Evolutionary conservation across 2,329 filamentous ascomycete genomes (phyloP).

Genomic region (Ophiocordyceps camponoti-leonardi): DNA sequence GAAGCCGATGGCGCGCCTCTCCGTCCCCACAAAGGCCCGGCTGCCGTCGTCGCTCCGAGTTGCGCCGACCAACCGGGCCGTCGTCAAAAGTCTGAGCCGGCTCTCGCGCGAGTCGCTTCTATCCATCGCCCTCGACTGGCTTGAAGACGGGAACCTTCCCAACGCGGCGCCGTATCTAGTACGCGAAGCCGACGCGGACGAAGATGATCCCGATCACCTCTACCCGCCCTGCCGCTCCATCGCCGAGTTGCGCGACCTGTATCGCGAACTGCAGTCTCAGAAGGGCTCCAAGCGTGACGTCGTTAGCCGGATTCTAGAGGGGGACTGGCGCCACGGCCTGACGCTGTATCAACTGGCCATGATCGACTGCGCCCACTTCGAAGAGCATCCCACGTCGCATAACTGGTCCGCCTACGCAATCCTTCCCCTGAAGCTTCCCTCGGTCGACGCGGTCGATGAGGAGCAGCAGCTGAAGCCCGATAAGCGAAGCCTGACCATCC

Average conservation of each 20-base stretch:
- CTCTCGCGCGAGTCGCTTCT: slow-evolving; percentile 58
- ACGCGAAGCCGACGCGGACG: slow-evolving; percentile 4
- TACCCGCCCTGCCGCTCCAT: slow-evolving; percentile 52
- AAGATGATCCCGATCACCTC: slow-evolving; percentile 41
- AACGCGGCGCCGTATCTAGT: slow-evolving; percentile 23
- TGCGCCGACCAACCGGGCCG: slow-evolving; percentile 43
- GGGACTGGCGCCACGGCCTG: slow-evolving; percentile 51
- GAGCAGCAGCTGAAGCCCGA: slow-evolving; percentile 22
- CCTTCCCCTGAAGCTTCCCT: slow-evolving; percentile 27
- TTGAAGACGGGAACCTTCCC: slow-evolving; percentile 47
- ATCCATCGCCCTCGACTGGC: slow-evolving; percentile 60
- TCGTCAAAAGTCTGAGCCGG: slow-evolving; percentile 49
- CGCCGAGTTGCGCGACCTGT: slow-evolving; percentile 48
- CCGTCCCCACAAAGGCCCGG: slow-evolving; percentile 53
- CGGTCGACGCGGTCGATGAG: slow-evolving; percentile 17
- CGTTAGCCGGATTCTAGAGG: slow-evolving; percentile 44
- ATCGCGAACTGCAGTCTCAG: slow-evolving; percentile 38
- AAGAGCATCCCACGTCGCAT: slow-evolving; percentile 45
- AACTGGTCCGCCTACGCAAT: slow-evolving; percentile 49
- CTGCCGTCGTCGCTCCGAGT: slow-evolving; percentile 57
- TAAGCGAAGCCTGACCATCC: slow-evolving; percentile 31
- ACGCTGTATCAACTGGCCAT: slow-evolving; percentile 51
- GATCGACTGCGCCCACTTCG: slow-evolving; percentile 49
- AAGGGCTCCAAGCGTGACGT: slow-evolving; percentile 48
- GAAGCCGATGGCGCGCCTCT: slow-evolving; percentile 33